Evolutionary conservation across 768 basidiomycete genomes (phyloP).

Genomic region (Wakefieldia striispora): DNA sequence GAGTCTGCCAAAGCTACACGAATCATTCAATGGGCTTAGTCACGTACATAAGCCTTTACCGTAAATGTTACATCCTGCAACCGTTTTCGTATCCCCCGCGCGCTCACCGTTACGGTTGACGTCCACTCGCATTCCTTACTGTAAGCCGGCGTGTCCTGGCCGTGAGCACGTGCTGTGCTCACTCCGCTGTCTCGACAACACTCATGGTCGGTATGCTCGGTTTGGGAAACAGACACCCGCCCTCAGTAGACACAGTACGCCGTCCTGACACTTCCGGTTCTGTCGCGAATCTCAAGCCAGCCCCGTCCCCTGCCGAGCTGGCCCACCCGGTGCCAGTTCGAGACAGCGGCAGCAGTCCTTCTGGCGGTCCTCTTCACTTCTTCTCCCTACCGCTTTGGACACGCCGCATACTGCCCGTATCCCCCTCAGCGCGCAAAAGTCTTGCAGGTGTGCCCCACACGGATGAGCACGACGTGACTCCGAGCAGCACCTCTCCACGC

Average conservation of each 20-base stretch:
- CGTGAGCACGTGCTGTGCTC: neutral
- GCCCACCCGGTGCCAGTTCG: constrained; percentile 44
- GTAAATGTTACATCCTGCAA: constrained; percentile 8
- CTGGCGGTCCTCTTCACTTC: constrained; percentile 44
- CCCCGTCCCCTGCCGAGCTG: constrained; percentile 49
- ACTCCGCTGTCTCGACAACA: constrained; percentile 8
- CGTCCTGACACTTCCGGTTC: constrained; percentile 25
- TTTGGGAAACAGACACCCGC: constrained; percentile 33
- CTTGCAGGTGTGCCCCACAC: constrained; percentile 18
- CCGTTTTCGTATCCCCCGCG: constrained; percentile 7
- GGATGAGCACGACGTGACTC: constrained; percentile 26
- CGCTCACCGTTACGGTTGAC: constrained; percentile 6
- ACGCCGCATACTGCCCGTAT: constrained; percentile 42
- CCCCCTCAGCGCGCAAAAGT: constrained; percentile 32
- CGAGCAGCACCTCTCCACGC: constrained; percentile 11
- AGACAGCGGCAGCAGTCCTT: constrained; percentile 37
- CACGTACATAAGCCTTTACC: constrained; percentile 8
- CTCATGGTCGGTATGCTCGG: constrained; percentile 39
- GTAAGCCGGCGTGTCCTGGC: neutral
- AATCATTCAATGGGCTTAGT: no score
- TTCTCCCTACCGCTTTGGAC: constrained; percentile 68
- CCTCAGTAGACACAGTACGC: constrained; percentile 27
- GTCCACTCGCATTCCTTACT: neutral
- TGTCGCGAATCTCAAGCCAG: constrained; percentile 27
- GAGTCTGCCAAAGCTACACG: no score